Conservation (phyloP, 2,329 filamentous ascomycete genomes). For the Aspergillus sp. region DNA sequence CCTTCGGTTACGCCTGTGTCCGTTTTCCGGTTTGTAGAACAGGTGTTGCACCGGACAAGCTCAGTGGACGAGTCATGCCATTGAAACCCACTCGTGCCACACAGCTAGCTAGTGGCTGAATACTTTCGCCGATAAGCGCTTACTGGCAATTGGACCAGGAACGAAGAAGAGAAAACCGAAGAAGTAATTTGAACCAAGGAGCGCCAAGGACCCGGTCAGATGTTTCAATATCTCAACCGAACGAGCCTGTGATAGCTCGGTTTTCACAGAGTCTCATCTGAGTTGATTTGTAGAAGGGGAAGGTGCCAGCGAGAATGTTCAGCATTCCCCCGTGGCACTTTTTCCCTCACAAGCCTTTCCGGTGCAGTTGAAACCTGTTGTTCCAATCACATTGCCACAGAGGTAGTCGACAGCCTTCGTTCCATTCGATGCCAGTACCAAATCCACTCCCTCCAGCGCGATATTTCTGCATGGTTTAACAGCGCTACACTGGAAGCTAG, state of each 20-base stretch:
- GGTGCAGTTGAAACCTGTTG: conserved; percentile 26
- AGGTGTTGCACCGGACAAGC: background rate
- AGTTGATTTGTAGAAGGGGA: background rate
- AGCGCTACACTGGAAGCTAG: conserved; percentile 33
- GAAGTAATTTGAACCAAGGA: background rate
- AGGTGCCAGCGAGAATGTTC: background rate
- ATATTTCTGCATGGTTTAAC: conserved; percentile 28
- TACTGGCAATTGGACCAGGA: background rate
- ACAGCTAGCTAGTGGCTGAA: background rate
- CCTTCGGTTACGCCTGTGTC: background rate
- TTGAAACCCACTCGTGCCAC: background rate
- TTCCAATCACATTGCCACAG: conserved; percentile 25
- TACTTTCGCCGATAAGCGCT: background rate
- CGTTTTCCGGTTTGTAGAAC: background rate
- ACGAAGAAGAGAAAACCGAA: background rate
- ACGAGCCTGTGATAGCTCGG: background rate
- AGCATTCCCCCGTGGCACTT: conserved; percentile 36
- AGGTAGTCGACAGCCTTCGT: conserved; percentile 21
- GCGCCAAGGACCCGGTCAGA: background rate
- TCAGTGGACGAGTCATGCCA: background rate
- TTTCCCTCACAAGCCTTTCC: conserved; percentile 19
- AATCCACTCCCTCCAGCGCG: conserved; percentile 16
- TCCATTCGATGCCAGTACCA: conserved; percentile 19
- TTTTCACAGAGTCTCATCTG: background rate
- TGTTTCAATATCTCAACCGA: background rate